A percentile compares a stretch with the other conserved stretches of the same genome.
Evolutionary conservation across 345 rosid species (phyloP).

Genomic region (Cardamine chenopodiifolia): DNA sequence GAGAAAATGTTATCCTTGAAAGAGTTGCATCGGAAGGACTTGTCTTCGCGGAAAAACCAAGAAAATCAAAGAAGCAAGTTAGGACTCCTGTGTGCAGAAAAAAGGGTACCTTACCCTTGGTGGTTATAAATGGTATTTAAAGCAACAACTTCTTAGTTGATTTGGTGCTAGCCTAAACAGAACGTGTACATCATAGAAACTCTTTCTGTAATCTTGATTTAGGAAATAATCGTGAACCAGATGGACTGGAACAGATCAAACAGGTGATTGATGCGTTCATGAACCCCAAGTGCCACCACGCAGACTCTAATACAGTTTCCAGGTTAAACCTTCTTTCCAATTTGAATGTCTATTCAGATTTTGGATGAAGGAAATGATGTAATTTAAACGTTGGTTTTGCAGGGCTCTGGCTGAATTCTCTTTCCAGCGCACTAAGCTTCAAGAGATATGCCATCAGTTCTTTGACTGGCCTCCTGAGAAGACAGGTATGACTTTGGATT

Average conservation of each 20-base stretch:
- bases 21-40: conserved; percentile 59
- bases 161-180: background rate
- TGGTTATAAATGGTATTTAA: conserved; percentile 49
- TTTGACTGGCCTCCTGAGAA: conserved; percentile 88
- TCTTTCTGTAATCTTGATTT: conserved; percentile 4
- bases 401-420: conserved; percentile 67
- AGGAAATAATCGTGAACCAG: conserved; percentile 45
- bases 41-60: conserved; percentile 54
- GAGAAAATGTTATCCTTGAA: conserved; percentile 67
- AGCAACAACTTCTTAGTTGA: conserved; percentile 32
- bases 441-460: conserved; percentile 58
- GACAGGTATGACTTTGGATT: conserved; percentile 58
- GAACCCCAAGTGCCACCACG: conserved; percentile 80
- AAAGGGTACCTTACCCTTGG: conserved; percentile 41
- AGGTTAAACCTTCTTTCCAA: conserved; percentile 49
- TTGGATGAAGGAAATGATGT: conserved; percentile 2
- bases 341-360: background rate
- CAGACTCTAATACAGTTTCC: conserved; percentile 66
- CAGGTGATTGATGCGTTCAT: conserved; percentile 80
- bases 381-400: background rate
- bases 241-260: conserved; percentile 49
- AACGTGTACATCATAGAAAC: background rate
- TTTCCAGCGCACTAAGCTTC: conserved; percentile 63
- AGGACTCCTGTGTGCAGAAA: conserved; percentile 37
- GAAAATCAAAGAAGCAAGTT: conserved; percentile 53